These are phyloP conservation scores for Aspergillus wentii DNA, from an alignment of 495 filamentous ascomycete species.

Conservation along the genomic window DNA sequence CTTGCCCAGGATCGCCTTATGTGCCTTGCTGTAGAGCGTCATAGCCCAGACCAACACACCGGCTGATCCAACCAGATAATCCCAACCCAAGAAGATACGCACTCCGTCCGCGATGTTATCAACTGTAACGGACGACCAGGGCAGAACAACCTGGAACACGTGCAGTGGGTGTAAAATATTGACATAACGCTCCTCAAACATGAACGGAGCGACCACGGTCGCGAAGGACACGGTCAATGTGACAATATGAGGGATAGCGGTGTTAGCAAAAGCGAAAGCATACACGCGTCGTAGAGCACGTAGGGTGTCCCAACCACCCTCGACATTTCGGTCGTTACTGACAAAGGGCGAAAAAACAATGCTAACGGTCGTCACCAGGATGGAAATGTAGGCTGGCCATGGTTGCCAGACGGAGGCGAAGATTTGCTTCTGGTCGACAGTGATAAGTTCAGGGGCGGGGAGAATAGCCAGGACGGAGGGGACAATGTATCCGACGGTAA, in stretches of 20 bases:
- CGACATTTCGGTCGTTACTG: constrained; percentile 16
- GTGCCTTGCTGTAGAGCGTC: constrained; percentile 33
- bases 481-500: constrained; percentile 45
- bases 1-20: constrained; percentile 29
- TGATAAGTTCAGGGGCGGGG: constrained; percentile 40
- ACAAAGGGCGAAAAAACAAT: constrained; percentile 30
- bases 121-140: constrained; percentile 32
- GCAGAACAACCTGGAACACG: constrained; percentile 38
- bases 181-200: constrained; percentile 28
- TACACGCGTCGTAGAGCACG: constrained; percentile 50
- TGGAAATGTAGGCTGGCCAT: constrained; percentile 48
- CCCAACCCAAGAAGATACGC: constrained; percentile 53
- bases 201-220: constrained; percentile 26
- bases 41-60: constrained; percentile 53
- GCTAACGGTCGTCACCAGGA: constrained; percentile 26
- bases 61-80: constrained; percentile 48
- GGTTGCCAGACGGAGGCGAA: constrained; percentile 57
- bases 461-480: constrained; percentile 49
- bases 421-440: constrained; percentile 47
- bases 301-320: constrained; percentile 24
- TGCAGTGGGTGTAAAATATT: constrained; percentile 31
- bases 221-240: constrained; percentile 40
- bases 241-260: constrained; percentile 43
- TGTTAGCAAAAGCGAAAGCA: constrained; percentile 43
- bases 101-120: constrained; percentile 43